Conservation (phyloP, 352 stramenopile species). For the Lagenidium sp. region DNA sequence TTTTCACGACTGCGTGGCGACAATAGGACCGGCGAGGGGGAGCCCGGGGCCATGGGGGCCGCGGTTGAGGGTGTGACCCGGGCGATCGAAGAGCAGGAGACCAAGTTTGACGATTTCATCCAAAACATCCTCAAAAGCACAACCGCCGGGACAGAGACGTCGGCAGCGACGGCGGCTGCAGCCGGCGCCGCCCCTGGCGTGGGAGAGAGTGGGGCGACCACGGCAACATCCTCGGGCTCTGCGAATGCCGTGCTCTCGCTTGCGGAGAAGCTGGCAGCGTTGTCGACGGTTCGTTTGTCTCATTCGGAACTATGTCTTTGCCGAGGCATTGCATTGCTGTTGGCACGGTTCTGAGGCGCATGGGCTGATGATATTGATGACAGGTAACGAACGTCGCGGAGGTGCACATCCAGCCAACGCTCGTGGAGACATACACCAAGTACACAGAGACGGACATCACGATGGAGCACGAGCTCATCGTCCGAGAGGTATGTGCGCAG, state of each 20-base stretch:
- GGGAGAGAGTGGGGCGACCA: slow-evolving; percentile 2
- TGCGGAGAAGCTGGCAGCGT: slow-evolving; percentile 59
- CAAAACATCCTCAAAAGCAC: slow-evolving; percentile 77
- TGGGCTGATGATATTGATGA: too few species aligned
- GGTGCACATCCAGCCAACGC: slow-evolving; percentile 70
- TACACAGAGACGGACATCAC: slow-evolving; percentile 79
- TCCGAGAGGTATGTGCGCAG: slow-evolving; percentile 42
- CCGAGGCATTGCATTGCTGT: background rate
- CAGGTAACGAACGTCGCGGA: slow-evolving; percentile 60
- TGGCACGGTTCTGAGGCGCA: too few species aligned
- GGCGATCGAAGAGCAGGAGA: slow-evolving; percentile 50
- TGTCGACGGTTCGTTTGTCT: slow-evolving; percentile 45
- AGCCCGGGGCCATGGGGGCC: too few species aligned
- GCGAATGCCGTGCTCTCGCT: slow-evolving; percentile 34
- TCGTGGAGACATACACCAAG: slow-evolving; percentile 83
- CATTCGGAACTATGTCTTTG: background rate
- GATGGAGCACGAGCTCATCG: slow-evolving; percentile 64
- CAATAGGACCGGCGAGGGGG: too few species aligned
- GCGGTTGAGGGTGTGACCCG: slow-evolving; percentile 33
- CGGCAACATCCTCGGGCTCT: background rate
- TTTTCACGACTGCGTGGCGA: too few species aligned
- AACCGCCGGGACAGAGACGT: background rate
- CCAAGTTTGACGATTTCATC: slow-evolving; percentile 73
- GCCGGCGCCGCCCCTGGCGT: slow-evolving; percentile 4
- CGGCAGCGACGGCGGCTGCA: background rate